Evolutionary conservation across 257 asterid species (phyloP), one percentile per base, ranked within the genome.

Genomic region (Cruciata laevipes): DNA sequence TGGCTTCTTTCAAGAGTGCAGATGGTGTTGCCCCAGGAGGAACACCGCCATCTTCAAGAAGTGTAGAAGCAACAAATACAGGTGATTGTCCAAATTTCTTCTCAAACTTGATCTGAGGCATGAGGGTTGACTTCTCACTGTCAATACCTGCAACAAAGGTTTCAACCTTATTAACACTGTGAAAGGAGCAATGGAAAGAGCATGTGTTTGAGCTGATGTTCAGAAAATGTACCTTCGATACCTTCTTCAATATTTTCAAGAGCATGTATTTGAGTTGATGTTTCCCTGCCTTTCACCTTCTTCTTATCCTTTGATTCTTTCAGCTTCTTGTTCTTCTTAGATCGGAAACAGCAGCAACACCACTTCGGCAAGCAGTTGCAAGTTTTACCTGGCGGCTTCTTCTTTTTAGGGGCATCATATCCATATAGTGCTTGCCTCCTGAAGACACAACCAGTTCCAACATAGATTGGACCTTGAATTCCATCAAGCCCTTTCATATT

Each of bases 401-500:
- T 81, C 84, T 92, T 87, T 84, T 87, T 89, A 38, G 98, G 98
- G 56, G 96, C 97, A 73, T 89, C 96, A 65, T 75, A 89, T 57
- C 98, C 98, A 25, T 92, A 92, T 58, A 92, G 95, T 0, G 98
- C 95, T 82, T 89, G 98, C 81, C 98, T 87, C 75, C 96, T 79
- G 79, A 91, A 91, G 73, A 89, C 98, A 74, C 98, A 91, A 66
- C 98, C 98, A 13, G 98, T 91, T 61, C 98, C 98, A 8, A 92
- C 98, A 11, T 92, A 92, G 67, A 92, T 92, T 9, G 98, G 98
- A 69, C 98, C 98, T 81, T 92, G 98, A 77, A 92, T 92, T 69
- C 98, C 98, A 44, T 92, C 98, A 27, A 92, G 98, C 63, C 98
- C 98, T 82, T 92, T 89, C 98, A 92, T 89, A 63, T 92, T 92